Conservation (phyloP, 768 basidiomycete genomes). For the Agaricus blazei region DNA sequence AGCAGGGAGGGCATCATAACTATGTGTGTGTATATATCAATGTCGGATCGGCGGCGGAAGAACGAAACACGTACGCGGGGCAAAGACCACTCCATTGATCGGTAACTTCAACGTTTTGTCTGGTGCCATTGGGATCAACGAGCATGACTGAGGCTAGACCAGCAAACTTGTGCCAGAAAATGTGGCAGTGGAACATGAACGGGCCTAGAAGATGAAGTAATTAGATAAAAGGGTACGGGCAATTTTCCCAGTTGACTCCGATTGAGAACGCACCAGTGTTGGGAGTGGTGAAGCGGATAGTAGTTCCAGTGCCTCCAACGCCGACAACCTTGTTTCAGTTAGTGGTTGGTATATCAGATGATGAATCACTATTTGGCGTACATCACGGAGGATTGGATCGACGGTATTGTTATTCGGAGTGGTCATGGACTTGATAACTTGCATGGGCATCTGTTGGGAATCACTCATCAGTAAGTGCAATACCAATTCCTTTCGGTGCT, state of each 20-base stretch:
- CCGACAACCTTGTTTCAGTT: constrained; percentile 11
- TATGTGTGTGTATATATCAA: too few species aligned
- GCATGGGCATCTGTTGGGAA: background rate
- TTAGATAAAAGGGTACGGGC: background rate
- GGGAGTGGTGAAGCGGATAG: constrained; percentile 20
- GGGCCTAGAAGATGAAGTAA: constrained; percentile 11
- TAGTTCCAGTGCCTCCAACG: constrained; percentile 21
- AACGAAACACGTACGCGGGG: constrained; percentile 17
- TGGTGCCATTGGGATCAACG: constrained; percentile 19
- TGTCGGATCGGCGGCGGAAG: background rate
- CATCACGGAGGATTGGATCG: constrained; percentile 38
- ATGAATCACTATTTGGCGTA: background rate
- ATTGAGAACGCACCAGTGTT: constrained; percentile 13
- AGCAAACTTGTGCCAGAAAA: constrained; percentile 18
- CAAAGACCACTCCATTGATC: constrained; percentile 20
- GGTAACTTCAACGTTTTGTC: constrained; percentile 13
- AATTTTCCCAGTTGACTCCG: too few species aligned
- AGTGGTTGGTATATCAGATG: background rate
- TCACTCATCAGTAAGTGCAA: background rate
- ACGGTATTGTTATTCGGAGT: constrained; percentile 27
- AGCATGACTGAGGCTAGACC: constrained; percentile 34
- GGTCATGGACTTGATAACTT: constrained; percentile 28
- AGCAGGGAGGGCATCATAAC: too few species aligned
- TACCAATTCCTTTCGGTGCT: too few species aligned
- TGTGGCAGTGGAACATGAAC: constrained; percentile 24